Evolutionary conservation across 768 basidiomycete species (phyloP).

Genomic region (Tulasnella sp.): DNA sequence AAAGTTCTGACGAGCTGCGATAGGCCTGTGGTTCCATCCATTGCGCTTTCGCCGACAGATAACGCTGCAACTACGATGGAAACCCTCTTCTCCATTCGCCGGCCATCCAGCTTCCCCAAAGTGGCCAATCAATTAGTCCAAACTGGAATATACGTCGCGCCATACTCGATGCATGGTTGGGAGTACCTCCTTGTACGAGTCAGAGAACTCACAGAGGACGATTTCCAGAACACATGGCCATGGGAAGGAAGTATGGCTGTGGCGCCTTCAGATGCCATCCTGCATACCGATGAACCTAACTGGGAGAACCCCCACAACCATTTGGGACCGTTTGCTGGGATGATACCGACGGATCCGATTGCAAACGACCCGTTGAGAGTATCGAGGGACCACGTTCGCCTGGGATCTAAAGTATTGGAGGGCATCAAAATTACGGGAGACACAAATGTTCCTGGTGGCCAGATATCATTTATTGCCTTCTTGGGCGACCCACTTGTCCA

Average conservation of each 20-base stretch:
- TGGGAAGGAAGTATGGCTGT: conserved; percentile 5
- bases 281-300: not conserved
- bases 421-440: not conserved
- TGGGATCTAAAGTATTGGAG: not conserved
- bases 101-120: not conserved
- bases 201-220: conserved; percentile 5
- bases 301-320: not conserved
- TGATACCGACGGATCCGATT: not conserved
- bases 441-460: not conserved
- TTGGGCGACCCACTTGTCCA: not conserved
- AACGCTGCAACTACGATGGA: not conserved
- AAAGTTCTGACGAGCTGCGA: too few species aligned
- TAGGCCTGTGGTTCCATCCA: not conserved
- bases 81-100: not conserved
- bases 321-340: not conserved
- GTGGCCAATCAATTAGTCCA: not conserved
- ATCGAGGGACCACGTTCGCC: not conserved
- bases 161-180: not conserved
- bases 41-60: not conserved
- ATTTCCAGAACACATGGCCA: not conserved
- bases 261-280: not conserved
- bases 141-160: not conserved
- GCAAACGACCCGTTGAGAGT: not conserved
- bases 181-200: not conserved
- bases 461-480: not conserved